Base-by-base conservation (phyloP, 371 early-diverging fungal genomes). In the Mucor piriformis region DNA sequence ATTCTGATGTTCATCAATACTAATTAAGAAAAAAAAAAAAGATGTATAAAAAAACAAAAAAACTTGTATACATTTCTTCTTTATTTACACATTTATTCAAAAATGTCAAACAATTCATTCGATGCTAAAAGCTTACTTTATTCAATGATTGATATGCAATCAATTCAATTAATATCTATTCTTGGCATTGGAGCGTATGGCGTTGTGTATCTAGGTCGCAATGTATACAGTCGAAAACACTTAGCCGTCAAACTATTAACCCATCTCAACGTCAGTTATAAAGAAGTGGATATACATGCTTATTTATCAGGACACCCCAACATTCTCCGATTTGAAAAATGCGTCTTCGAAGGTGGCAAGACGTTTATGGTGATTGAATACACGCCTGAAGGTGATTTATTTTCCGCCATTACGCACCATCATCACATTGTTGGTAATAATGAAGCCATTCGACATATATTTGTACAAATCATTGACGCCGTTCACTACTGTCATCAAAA, bases 291-390 rank as follows among this genome's bases (percentile, higher is more conserved):
- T 21, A 77, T 90, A n/a, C 90, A 88, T 49, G 70, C 80, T 12
- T 73, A 77, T 27, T 69, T 88, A 33, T 79, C 86, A 24, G 74
- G 79, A 12, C 91, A 92, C 59, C 79, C 77, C 23, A 86, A 88
- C 60, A 84, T 94, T 23, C 79, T 93, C 15, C 67, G 73, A 23
- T 76, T 93, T 60, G 80, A 87, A 51, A 84, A 86, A 64, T 81
- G 85, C 50, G 86, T 93, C 29, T 86, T 87, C 63, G 85, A 86
- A n/a, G 65, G 74, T 21, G 73, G 86, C 27, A 86, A 79, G 69
- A 73, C 89, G 15, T 93, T 89, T 65, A 72, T 94, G 56, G 79
- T 93, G 15, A 79, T 95, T 71, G 94, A 94, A 72, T 89, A 88
- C 57, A 82, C 83, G 16, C 79, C 89, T 21, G 88, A 87, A 42